Evolutionary conservation across 495 filamentous ascomycete genomes (phyloP).

Genomic region (Penicillium egyptiacum): DNA sequence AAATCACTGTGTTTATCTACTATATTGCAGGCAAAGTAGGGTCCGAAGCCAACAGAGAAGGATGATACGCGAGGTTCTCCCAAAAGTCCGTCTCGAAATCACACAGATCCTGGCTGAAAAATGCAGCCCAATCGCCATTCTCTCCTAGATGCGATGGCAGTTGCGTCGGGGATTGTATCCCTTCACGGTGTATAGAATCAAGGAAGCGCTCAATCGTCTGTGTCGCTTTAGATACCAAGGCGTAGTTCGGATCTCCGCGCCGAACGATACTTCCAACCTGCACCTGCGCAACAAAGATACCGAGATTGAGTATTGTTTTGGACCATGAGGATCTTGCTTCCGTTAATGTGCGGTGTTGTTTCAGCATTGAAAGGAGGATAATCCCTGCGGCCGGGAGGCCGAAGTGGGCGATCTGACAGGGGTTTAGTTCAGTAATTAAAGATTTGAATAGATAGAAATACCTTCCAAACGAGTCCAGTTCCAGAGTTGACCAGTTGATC

Average conservation of each 20-base stretch:
- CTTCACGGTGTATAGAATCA: slow-evolving; percentile 31
- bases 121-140: slow-evolving; percentile 30
- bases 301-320: slow-evolving; percentile 35
- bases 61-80: slow-evolving; percentile 36
- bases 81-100: slow-evolving; percentile 37
- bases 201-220: slow-evolving; percentile 35
- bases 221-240: slow-evolving; percentile 31
- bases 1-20: neutral
- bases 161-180: slow-evolving; percentile 10
- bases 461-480: slow-evolving; percentile 43
- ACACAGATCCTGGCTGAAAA: slow-evolving; percentile 34
- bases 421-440: neutral
- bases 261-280: slow-evolving; percentile 36
- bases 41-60: slow-evolving; percentile 29
- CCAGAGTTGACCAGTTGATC: slow-evolving; percentile 42
- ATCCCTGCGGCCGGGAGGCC: slow-evolving; percentile 45
- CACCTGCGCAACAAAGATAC: slow-evolving; percentile 42
- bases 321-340: slow-evolving; percentile 23
- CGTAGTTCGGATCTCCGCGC: slow-evolving; percentile 39
- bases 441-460: slow-evolving; percentile 3
- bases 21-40: slow-evolving; percentile 20
- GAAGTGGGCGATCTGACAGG: slow-evolving; percentile 33
- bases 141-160: slow-evolving; percentile 11
- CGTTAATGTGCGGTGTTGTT: slow-evolving; percentile 18
- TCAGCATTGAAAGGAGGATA: slow-evolving; percentile 38